Conservation (phyloP, 768 basidiomycete species). For the Mycena latifolia region DNA sequence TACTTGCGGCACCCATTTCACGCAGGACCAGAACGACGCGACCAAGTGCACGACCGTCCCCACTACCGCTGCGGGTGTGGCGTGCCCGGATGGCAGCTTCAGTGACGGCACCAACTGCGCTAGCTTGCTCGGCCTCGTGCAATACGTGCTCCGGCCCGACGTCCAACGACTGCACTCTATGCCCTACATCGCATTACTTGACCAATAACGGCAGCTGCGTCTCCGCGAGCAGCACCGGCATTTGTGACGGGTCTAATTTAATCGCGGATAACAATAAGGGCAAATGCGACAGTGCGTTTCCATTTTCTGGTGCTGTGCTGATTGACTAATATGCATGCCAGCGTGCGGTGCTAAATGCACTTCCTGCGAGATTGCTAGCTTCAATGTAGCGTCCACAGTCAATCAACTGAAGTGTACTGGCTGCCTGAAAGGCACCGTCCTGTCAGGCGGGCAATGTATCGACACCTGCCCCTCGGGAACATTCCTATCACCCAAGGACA, state of each 20-base stretch:
- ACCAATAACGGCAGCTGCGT: conserved; percentile 79
- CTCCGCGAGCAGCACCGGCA: conserved; percentile 70
- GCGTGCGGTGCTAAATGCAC: conserved; percentile 89
- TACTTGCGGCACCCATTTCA: conserved; percentile 78
- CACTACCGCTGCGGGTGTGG: conserved; percentile 61
- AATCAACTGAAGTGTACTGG: conserved; percentile 78
- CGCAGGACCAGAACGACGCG: conserved; percentile 72
- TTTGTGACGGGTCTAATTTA: conserved; percentile 77
- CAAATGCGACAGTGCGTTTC: conserved; percentile 82
- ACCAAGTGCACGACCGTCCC: conserved; percentile 74
- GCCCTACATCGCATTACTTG: conserved; percentile 69
- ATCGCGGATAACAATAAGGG: conserved; percentile 86
- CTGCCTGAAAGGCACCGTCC: conserved; percentile 82
- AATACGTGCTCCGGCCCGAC: conserved; percentile 76
- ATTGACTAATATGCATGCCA: conserved; percentile 43
- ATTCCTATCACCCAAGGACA: conserved; percentile 79
- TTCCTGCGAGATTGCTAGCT: conserved; percentile 79
- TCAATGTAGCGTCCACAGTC: conserved; percentile 75
- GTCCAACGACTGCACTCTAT: conserved; percentile 79
- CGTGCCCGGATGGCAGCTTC: conserved; percentile 79
- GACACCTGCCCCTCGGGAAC: conserved; percentile 78
- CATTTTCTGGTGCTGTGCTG: not conserved
- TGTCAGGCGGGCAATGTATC: conserved; percentile 79
- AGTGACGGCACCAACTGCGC: conserved; percentile 64
- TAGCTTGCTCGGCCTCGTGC: conserved; percentile 73